Conservation (phyloP, 768 basidiomycete genomes). For the Leucocoprinus sp. region DNA sequence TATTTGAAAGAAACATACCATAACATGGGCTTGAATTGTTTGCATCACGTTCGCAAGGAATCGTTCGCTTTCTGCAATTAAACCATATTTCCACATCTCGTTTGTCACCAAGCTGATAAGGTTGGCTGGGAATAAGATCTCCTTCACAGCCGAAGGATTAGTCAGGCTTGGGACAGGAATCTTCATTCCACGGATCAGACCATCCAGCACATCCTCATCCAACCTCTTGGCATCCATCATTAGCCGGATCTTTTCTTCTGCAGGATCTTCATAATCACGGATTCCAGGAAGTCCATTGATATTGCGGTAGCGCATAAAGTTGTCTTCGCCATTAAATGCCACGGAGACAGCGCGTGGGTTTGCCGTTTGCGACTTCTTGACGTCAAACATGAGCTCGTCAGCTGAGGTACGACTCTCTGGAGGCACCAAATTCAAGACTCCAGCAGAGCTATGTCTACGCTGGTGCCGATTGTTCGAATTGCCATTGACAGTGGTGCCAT, state of each 20-base stretch:
- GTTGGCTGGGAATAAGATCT: slow-evolving; percentile 98
- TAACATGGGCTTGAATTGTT: slow-evolving; percentile 92
- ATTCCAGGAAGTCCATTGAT: slow-evolving; percentile 64
- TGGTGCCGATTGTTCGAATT: slow-evolving; percentile 47
- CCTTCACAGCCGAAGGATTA: slow-evolving; percentile 90
- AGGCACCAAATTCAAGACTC: slow-evolving; percentile 55
- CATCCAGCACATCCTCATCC: slow-evolving; percentile 89
- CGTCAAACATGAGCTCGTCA: slow-evolving; percentile 70
- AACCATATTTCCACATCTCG: slow-evolving; percentile 99
- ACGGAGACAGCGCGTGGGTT: slow-evolving; percentile 85
- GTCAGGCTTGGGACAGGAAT: slow-evolving; percentile 86
- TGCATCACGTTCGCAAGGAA: slow-evolving; percentile 99
- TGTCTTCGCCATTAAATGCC: slow-evolving; percentile 79
- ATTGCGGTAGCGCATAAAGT: slow-evolving; percentile 50
- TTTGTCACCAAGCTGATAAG: slow-evolving; percentile 97
- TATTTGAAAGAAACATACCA: slow-evolving; percentile 52
- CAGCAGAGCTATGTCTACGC: slow-evolving; percentile 81
- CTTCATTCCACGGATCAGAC: slow-evolving; percentile 85
- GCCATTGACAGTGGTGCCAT: slow-evolving; percentile 32
- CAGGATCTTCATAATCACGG: slow-evolving; percentile 74
- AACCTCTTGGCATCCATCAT: slow-evolving; percentile 86
- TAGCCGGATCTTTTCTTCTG: slow-evolving; percentile 90
- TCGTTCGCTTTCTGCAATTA: slow-evolving; percentile 93
- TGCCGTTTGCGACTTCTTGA: slow-evolving; percentile 59
- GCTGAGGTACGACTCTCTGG: slow-evolving; percentile 64